These are phyloP conservation scores for Tolypocladium ovalisporum DNA, from an alignment of 2,329 filamentous ascomycete genomes.

Conservation along the genomic window DNA sequence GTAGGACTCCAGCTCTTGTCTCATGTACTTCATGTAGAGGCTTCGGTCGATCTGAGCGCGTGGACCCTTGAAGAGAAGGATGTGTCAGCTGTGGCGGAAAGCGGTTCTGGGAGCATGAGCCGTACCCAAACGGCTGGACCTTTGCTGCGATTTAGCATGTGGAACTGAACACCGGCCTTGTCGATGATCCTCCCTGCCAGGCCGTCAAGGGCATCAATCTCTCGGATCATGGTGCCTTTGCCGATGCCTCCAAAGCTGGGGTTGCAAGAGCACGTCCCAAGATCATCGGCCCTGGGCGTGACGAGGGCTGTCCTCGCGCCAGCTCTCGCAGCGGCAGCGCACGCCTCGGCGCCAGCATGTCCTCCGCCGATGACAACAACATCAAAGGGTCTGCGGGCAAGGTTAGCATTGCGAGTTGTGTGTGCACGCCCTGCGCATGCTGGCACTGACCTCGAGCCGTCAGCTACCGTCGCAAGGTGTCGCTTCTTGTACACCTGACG, in stretches of 20 bases:
- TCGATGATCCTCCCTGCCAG: constrained; percentile 82
- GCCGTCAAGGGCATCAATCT: constrained; percentile 91
- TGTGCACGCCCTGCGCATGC: background rate
- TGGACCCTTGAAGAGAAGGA: constrained; percentile 46
- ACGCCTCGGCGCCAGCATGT: constrained; percentile 91
- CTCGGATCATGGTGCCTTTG: constrained; percentile 90
- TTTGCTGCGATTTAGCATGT: constrained; percentile 77
- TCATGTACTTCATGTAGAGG: constrained; percentile 86
- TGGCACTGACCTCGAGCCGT: constrained; percentile 15
- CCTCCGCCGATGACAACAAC: constrained; percentile 93
- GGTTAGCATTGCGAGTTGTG: background rate
- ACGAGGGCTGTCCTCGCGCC: constrained; percentile 84
- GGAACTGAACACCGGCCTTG: constrained; percentile 90
- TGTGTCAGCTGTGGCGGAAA: background rate
- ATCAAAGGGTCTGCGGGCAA: constrained; percentile 56
- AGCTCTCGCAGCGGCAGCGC: constrained; percentile 76
- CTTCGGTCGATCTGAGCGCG: constrained; percentile 89
- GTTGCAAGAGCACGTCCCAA: constrained; percentile 94
- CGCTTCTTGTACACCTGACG: constrained; percentile 8
- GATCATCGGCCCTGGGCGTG: constrained; percentile 77
- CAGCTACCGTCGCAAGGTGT: constrained; percentile 19
- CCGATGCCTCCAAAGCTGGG: constrained; percentile 97
- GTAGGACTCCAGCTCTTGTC: constrained; percentile 69
- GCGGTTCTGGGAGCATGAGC: background rate
- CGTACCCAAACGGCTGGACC: constrained; percentile 83